Percentiles rank a stretch among this genome's conserved stretches.
phyloP scores from a whole-genome alignment of 371 early-diverging fungal species.

The Conidiobolus incongruus region DNA sequence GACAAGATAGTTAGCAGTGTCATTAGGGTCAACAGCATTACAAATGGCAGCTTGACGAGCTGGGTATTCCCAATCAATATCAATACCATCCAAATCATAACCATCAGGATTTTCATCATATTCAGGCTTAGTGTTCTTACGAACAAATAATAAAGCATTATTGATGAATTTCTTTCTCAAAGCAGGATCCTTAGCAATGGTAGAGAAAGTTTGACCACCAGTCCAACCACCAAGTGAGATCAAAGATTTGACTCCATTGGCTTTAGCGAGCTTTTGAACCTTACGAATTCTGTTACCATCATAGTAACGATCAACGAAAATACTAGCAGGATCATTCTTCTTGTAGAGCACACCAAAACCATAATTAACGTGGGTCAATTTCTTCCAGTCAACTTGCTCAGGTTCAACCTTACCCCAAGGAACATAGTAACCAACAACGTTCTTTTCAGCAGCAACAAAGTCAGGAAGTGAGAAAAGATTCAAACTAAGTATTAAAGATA shows the following conservation, averaged over 20 bases:
- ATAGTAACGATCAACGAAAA: conserved; percentile 6
- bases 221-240: conserved; percentile 61
- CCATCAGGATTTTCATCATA: conserved; percentile 8
- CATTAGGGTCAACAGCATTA: conserved; percentile 25
- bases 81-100: conserved; percentile 20
- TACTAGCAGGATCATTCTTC: conserved; percentile 7
- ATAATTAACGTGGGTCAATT: conserved; percentile 40
- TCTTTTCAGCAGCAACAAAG: conserved; percentile 2
- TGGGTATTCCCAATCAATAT: conserved; percentile 60
- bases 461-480: background rate
- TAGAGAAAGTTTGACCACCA: conserved; percentile 34
- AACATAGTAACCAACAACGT: conserved; percentile 22
- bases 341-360: conserved; percentile 14
- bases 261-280: conserved; percentile 19
- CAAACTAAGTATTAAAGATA: too few relatives aligned
- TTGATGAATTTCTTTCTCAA: conserved; percentile 25
- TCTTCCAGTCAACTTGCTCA: conserved; percentile 15
- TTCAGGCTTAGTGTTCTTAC: conserved; percentile 3
- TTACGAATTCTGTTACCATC: conserved; percentile 14
- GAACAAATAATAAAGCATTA: conserved; percentile 2
- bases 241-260: conserved; percentile 17
- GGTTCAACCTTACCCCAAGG: conserved; percentile 25
- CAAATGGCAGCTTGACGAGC: conserved; percentile 39
- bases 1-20: conserved; percentile 27
- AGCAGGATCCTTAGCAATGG: conserved; percentile 17